Conservation (phyloP, 1,284 basidiomycete species). For the Apiotrichum montevideense region DNA sequence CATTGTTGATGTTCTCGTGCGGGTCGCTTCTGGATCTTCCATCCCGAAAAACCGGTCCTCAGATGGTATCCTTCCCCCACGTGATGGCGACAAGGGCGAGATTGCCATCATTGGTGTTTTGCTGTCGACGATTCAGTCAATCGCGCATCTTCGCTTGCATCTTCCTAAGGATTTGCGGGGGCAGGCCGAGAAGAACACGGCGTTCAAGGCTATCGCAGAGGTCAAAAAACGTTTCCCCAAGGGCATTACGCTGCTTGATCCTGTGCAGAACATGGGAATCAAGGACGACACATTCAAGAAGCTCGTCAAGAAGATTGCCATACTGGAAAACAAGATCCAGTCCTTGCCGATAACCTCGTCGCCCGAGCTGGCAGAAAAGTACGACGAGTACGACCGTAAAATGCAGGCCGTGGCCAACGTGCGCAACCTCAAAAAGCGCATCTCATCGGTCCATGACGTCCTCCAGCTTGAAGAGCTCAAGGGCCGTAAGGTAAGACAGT, state of each 20-base stretch:
- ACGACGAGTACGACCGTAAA: constrained; percentile 73
- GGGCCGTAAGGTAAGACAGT: constrained; percentile 60
- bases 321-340: constrained; percentile 75
- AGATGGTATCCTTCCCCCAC: constrained; percentile 62
- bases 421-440: constrained; percentile 70
- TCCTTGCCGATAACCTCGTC: constrained; percentile 69
- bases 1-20: constrained; percentile 86
- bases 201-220: constrained; percentile 84
- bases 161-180: constrained; percentile 84
- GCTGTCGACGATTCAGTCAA: constrained; percentile 75
- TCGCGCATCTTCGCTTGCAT: constrained; percentile 81
- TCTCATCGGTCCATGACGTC: constrained; percentile 83
- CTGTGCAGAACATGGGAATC: constrained; percentile 92
- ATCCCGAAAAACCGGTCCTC: constrained; percentile 64
- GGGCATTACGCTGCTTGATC: constrained; percentile 82
- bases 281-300: constrained; percentile 87
- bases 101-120: constrained; percentile 85
- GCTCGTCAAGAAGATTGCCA: constrained; percentile 83
- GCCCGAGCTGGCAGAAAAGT: constrained; percentile 67
- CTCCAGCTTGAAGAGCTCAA: constrained; percentile 97
- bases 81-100: constrained; percentile 63
- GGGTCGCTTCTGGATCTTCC: constrained; percentile 63
- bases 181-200: constrained; percentile 67
- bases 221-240: constrained; percentile 84
- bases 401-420: constrained; percentile 65